Conservation (phyloP, 2,329 filamentous ascomycete species). For the Neofusicoccum parvum region DNA sequence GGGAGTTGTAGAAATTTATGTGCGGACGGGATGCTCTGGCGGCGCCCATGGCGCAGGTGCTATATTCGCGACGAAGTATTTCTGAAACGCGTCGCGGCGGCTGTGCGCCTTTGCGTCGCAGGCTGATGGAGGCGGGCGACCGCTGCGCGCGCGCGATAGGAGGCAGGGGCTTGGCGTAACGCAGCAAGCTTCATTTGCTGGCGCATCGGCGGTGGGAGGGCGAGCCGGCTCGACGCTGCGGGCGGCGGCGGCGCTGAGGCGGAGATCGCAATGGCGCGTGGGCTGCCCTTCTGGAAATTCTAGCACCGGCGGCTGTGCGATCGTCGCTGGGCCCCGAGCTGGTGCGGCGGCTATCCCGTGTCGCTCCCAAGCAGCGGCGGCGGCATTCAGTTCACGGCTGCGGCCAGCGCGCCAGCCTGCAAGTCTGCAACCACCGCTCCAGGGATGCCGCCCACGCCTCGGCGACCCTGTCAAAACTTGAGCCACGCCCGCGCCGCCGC, state of each 20-base stretch:
- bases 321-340: not conserved
- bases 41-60: not conserved
- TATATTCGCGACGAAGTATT: conserved; percentile 5
- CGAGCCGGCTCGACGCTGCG: not conserved
- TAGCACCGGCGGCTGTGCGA: conserved; percentile 7
- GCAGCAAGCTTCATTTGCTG: conserved; percentile 12
- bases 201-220: too few relatives aligned
- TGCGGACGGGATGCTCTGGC: not conserved
- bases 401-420: not conserved
- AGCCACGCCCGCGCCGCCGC: conserved; percentile 10
- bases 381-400: conserved; percentile 5
- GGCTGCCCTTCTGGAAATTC: conserved; percentile 6
- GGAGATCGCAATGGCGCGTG: conserved; percentile 9
- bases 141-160: not conserved
- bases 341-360: conserved; percentile 17
- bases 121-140: conserved; percentile 4
- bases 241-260: not conserved
- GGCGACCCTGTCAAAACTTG: conserved; percentile 17
- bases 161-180: conserved; percentile 10
- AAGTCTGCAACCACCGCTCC: conserved; percentile 13
- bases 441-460: conserved; percentile 17
- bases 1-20: not conserved
- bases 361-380: conserved; percentile 6
- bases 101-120: conserved; percentile 12
- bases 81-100: conserved; percentile 9